Conservation (phyloP, 441 rosid species). For the Rhodomyrtus psidioides region DNA sequence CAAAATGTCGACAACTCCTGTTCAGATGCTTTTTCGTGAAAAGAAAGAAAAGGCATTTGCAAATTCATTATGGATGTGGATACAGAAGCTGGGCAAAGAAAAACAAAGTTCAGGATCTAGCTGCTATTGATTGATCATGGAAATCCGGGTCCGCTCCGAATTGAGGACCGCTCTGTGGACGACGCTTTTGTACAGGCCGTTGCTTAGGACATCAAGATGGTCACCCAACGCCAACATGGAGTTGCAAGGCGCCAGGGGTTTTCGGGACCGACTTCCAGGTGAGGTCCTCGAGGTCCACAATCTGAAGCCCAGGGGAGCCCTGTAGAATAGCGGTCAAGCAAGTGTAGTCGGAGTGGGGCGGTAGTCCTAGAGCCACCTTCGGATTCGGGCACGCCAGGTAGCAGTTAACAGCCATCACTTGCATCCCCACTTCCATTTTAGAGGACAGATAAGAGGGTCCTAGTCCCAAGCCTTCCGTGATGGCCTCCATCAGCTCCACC, state of each 20-base stretch:
- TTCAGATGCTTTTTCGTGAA: not conserved
- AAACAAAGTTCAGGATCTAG: not conserved
- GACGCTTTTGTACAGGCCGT: conserved; percentile 49
- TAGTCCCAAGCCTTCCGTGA: conserved; percentile 48
- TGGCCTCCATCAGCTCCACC: conserved; percentile 33
- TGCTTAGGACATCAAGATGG: conserved; percentile 65
- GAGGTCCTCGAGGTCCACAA: conserved; percentile 25
- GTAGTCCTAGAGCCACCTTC: conserved; percentile 33
- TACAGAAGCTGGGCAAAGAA: not conserved
- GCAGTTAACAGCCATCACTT: conserved; percentile 50
- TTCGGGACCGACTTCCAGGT: conserved; percentile 39
- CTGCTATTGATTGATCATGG: conserved; percentile 22
- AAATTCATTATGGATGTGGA: not conserved
- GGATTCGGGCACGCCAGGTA: conserved; percentile 59
- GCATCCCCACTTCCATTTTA: conserved; percentile 44
- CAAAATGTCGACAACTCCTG: not conserved
- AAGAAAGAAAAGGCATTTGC: not conserved
- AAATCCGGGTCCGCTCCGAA: conserved; percentile 29
- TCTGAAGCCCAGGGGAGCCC: conserved; percentile 45
- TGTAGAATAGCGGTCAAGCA: conserved; percentile 52
- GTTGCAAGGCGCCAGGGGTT: conserved; percentile 45
- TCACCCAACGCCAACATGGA: conserved; percentile 61
- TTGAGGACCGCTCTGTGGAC: conserved; percentile 41
- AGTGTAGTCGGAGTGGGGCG: conserved; percentile 62
- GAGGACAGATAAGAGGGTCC: conserved; percentile 26